Base-by-base conservation (phyloP, 495 filamentous ascomycete genomes). In the Penicillium dipodomyicola region DNA sequence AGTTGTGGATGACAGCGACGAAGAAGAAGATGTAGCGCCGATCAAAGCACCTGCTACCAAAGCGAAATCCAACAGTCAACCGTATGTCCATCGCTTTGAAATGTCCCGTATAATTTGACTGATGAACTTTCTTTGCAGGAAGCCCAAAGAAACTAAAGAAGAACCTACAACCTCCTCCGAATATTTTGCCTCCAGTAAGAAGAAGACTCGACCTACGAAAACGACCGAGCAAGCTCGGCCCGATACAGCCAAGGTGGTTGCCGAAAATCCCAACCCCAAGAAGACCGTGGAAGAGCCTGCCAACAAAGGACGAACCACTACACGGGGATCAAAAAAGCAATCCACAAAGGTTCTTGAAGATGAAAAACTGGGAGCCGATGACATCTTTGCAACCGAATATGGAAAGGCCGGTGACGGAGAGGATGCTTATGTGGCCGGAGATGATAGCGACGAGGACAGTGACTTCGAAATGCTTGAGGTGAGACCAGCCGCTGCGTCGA, bases 1-100 rank as follows among this genome's bases (percentile, higher is more conserved):
- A 64, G 81, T 92, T 23, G 73, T 92, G 32, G 85, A 88, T 59
- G 89, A 91, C 50, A 90, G 87, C 62, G 87, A 89, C 40, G 88
- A 92, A 3, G 87, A 89, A 27, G 84, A 85, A 1, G 77, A 77
- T 27, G 61, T 54, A 29, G 45, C 62, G 8, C 63, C 67, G 39
- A 51, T 52, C 22, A 73, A 75, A 57, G 61, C 74, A 33, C 46
- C 74, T 14, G 73, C 74, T 5, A 75, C 79, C 1, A 84, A 80
- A 56, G 70, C 69, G 11, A 72, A 76, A 37, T 42, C 77, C 2
- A 57, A 72, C 8, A 75, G 70, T 53, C 80, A 80, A 64, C 42
- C 65, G 71, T 79, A 67, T 32, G 69, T 61, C 35, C 12, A 29
- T 49, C 22, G 22, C 27, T 19, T 27, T 20, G 35, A n/a, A 15